Conservation (phyloP, 768 basidiomycete genomes). For the Chalciporus sphaerocephalus region DNA sequence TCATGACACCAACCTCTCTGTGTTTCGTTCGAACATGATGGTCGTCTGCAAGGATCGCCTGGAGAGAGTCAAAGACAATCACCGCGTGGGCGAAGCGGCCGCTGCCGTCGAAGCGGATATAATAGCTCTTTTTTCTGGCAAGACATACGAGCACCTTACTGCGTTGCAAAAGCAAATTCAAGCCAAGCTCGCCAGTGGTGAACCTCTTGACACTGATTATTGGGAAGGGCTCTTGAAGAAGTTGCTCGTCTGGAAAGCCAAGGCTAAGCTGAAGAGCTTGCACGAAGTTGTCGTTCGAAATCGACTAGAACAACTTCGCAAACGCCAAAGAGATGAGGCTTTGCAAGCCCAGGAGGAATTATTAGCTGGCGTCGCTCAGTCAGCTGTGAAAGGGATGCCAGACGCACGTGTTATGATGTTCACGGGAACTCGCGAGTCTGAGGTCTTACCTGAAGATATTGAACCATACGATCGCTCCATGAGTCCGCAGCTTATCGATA, state of each 20-base stretch:
- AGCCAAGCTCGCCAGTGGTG: slow-evolving; percentile 82
- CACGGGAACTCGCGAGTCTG: slow-evolving; percentile 33
- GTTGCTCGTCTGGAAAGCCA: slow-evolving; percentile 94
- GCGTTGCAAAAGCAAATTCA: slow-evolving; percentile 83
- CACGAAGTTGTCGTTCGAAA: slow-evolving; percentile 98
- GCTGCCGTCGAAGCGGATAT: slow-evolving; percentile 85
- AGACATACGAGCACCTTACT: slow-evolving; percentile 80
- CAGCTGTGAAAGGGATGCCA: slow-evolving; percentile 45
- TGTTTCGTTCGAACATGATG: slow-evolving; percentile 83
- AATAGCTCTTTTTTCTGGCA: slow-evolving; percentile 72
- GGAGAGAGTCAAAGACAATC: slow-evolving; percentile 64
- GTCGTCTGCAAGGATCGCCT: slow-evolving; percentile 90
- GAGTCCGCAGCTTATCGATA: slow-evolving; percentile 77
- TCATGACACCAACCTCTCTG: slow-evolving; percentile 3
- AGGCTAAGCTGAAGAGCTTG: slow-evolving; percentile 86
- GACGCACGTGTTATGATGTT: slow-evolving; percentile 35
- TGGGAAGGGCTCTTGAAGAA: slow-evolving; percentile 94
- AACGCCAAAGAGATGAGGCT: slow-evolving; percentile 94
- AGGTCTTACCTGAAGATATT: slow-evolving; percentile 49
- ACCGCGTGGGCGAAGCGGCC: slow-evolving; percentile 62
- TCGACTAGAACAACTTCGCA: slow-evolving; percentile 91
- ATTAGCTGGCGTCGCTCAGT: slow-evolving; percentile 68
- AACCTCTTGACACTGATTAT: slow-evolving; percentile 95
- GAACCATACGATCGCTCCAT: slow-evolving; percentile 83
- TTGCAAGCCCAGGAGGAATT: slow-evolving; percentile 89